Conservation (phyloP, 2,329 filamentous ascomycete species). For the Raffaelea ambrosiae region DNA sequence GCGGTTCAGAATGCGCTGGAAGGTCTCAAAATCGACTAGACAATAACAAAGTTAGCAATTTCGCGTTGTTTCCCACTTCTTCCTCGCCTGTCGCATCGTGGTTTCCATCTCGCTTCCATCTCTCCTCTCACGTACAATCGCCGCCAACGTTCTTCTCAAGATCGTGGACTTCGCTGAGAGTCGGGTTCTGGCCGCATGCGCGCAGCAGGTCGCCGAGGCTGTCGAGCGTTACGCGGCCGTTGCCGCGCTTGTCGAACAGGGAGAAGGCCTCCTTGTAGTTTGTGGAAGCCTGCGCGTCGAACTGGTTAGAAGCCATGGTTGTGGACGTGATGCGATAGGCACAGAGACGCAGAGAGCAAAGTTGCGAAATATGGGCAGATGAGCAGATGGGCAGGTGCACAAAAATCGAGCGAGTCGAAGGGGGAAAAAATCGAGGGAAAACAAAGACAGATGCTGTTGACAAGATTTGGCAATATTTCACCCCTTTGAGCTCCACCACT, state of each 20-base stretch:
- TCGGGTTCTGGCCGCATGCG: slow-evolving; percentile 97
- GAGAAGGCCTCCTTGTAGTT: slow-evolving; percentile 99
- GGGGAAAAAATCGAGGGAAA: background rate
- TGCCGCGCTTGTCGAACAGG: slow-evolving; percentile 98
- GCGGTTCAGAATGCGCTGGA: slow-evolving; percentile 92
- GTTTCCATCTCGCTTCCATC: background rate
- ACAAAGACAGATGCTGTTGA: background rate
- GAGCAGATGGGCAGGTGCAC: too few species aligned
- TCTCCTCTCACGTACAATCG: slow-evolving; percentile 70
- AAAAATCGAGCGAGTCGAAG: too few species aligned
- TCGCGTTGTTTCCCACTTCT: too few species aligned
- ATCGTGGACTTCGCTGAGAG: slow-evolving; percentile 83
- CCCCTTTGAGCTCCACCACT: too few species aligned
- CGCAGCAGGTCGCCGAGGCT: slow-evolving; percentile 88
- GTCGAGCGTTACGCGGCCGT: slow-evolving; percentile 79
- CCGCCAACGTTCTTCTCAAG: slow-evolving; percentile 82
- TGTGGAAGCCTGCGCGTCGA: slow-evolving; percentile 61
- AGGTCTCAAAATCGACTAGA: slow-evolving; percentile 98
- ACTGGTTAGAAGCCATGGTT: slow-evolving; percentile 42
- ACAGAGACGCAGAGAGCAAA: background rate
- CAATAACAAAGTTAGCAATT: slow-evolving; percentile 2
- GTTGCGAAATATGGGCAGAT: too few species aligned
- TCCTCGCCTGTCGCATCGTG: background rate
- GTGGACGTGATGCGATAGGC: background rate
- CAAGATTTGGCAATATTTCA: background rate